Percentiles rank a stretch among this genome's conserved stretches.
These are phyloP conservation scores for Leishmania mexicana DNA, from an alignment of 208 protist genomes.

Conservation along the genomic window DNA sequence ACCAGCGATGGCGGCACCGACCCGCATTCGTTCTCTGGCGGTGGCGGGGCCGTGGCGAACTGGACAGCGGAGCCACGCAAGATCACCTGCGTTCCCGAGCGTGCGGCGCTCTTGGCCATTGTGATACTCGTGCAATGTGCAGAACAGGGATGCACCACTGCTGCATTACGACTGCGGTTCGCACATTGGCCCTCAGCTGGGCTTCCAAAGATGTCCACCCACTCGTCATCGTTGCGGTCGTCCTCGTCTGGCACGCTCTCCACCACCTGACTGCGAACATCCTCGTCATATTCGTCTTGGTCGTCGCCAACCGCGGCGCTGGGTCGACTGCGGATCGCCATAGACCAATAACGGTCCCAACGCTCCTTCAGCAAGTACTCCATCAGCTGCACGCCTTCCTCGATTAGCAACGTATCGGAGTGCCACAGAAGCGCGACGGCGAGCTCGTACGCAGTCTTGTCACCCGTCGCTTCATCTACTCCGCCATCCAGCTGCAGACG, in stretches of 20 bases:
- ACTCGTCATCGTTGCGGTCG: not conserved
- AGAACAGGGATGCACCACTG: not conserved
- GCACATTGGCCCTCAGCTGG: too few relatives aligned
- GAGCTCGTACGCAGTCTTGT: constrained; percentile 56
- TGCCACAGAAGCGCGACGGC: constrained; percentile 72
- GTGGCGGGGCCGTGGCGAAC: constrained; percentile 28
- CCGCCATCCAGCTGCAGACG: constrained; percentile 36
- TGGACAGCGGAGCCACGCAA: constrained; percentile 15
- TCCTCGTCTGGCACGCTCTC: not conserved
- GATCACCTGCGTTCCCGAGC: not conserved
- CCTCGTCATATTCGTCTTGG: constrained; percentile 2
- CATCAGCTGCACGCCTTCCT: constrained; percentile 76
- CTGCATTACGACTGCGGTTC: not conserved
- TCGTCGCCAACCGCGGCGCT: not conserved
- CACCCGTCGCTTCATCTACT: constrained; percentile 24
- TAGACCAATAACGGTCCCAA: constrained; percentile 52
- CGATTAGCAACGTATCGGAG: constrained; percentile 42
- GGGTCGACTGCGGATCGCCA: constrained; percentile 12
- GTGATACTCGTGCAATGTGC: not conserved
- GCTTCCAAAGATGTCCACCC: not conserved
- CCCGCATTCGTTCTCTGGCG: constrained; percentile 24
- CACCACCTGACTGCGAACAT: not conserved
- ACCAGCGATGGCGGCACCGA: constrained; percentile 18
- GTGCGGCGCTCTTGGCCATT: not conserved
- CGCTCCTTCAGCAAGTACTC: constrained; percentile 55